A percentile compares a stretch with the other conserved stretches of the same genome.
Conservation (phyloP, 306 rosid genomes). For the Lupinus albus region DNA sequence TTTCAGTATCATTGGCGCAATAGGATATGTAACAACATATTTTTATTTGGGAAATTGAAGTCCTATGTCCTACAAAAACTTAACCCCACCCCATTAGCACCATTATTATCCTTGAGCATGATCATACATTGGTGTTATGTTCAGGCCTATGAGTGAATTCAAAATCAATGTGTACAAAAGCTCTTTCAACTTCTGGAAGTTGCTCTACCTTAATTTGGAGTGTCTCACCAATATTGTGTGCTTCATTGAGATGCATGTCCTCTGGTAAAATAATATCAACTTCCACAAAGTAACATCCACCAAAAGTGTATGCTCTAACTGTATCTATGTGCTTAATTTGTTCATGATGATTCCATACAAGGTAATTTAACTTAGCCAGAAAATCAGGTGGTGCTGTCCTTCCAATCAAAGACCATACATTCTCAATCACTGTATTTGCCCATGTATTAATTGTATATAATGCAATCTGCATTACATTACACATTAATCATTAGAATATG, state of each 20-base stretch:
- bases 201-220: slow-evolving; percentile 79
- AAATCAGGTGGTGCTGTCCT: slow-evolving; percentile 82
- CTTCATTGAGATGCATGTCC: slow-evolving; percentile 62
- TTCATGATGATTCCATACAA: slow-evolving; percentile 84
- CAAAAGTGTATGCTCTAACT: slow-evolving; percentile 82
- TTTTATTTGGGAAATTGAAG: too few relatives aligned
- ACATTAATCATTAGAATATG: slow-evolving; percentile 10
- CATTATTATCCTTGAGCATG: not conserved
- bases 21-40: too few relatives aligned
- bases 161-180: slow-evolving; percentile 81
- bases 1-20: too few relatives aligned
- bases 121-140: slow-evolving; percentile 65
- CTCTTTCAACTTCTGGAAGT: slow-evolving; percentile 79
- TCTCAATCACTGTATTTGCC: slow-evolving; percentile 76
- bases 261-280: slow-evolving; percentile 78
- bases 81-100: not conserved
- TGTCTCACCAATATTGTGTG: slow-evolving; percentile 81
- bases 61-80: not conserved
- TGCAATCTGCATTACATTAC: slow-evolving; percentile 63
- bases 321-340: slow-evolving; percentile 78
- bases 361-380: slow-evolving; percentile 66
- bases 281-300: slow-evolving; percentile 77
- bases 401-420: slow-evolving; percentile 70
- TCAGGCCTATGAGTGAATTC: slow-evolving; percentile 82
- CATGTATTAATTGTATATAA: slow-evolving; percentile 76